These are phyloP conservation scores for Microbotryum intermedium DNA, from an alignment of 1,284 basidiomycete species.

Conservation along the genomic window DNA sequence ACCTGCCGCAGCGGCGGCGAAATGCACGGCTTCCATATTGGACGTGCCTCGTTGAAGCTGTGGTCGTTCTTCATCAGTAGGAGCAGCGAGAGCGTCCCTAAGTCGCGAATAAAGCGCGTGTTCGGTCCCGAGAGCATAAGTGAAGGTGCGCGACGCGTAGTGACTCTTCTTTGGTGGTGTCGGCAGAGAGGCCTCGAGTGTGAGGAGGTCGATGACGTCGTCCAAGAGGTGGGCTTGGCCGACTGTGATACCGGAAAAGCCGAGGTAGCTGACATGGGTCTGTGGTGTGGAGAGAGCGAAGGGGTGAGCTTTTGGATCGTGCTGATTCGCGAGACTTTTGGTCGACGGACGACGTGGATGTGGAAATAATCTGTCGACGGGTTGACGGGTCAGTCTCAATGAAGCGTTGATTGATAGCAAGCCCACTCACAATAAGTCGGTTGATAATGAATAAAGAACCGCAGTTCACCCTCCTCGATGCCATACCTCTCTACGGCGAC, in stretches of 20 bases:
- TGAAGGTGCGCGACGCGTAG: conserved; percentile 64
- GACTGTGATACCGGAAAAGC: conserved; percentile 60
- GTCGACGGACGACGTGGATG: conserved; percentile 72
- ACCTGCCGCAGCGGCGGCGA: too few species aligned
- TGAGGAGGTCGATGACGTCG: conserved; percentile 58
- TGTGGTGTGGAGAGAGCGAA: background rate
- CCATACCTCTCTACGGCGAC: conserved; percentile 57
- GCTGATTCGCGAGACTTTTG: background rate
- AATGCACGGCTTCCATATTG: too few species aligned
- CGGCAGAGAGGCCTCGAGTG: conserved; percentile 53
- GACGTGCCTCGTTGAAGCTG: too few species aligned
- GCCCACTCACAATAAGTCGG: conserved; percentile 77
- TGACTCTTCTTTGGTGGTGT: conserved; percentile 43
- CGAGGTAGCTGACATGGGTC: conserved; percentile 53
- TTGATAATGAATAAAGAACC: conserved; percentile 90
- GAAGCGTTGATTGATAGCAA: background rate
- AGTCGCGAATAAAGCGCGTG: conserved; percentile 42
- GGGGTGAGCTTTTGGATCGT: background rate
- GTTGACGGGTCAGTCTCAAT: background rate
- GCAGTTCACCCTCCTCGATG: conserved; percentile 51
- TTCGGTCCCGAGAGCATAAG: conserved; percentile 71
- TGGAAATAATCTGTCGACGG: conserved; percentile 72
- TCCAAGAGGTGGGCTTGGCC: conserved; percentile 91
- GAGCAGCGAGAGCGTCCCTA: background rate
- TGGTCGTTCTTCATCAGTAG: too few species aligned